phyloP scores from a whole-genome alignment of 2,329 filamentous ascomycete genomes.

The Apiospora marii region DNA sequence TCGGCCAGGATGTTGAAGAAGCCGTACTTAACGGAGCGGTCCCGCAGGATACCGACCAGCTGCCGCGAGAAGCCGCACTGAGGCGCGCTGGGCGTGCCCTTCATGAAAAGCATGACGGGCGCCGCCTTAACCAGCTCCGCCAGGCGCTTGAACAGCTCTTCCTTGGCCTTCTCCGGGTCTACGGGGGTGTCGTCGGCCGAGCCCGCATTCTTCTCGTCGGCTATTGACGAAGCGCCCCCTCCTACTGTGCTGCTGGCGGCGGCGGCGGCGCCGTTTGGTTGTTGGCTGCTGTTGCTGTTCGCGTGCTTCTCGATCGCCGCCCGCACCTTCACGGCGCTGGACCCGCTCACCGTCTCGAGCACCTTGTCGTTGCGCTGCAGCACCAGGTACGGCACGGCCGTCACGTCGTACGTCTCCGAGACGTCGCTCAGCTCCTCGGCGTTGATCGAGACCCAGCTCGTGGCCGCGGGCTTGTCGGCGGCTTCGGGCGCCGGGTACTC shows the following conservation, averaged over 20 bases:
- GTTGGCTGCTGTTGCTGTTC: conserved; percentile 51
- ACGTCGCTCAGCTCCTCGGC: conserved; percentile 94
- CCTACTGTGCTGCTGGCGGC: conserved; percentile 50
- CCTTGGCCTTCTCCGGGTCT: conserved; percentile 71
- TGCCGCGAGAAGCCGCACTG: conserved; percentile 95
- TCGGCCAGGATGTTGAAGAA: conserved; percentile 99
- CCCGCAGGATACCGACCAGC: conserved; percentile 83
- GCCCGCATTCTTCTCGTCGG: conserved; percentile 42
- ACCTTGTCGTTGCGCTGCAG: conserved; percentile 78
- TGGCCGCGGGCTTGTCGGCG: conserved; percentile 67
- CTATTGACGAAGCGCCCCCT: conserved; percentile 23
- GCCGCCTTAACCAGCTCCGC: conserved; percentile 90
- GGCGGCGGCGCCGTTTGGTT: conserved; percentile 39
- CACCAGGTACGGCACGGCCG: conserved; percentile 91
- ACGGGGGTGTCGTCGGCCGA: conserved; percentile 39
- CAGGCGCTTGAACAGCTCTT: conserved; percentile 84
- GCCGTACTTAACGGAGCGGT: conserved; percentile 92
- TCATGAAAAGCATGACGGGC: conserved; percentile 99
- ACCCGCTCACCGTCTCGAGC: conserved; percentile 87
- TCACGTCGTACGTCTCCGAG: conserved; percentile 91
- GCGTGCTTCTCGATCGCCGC: conserved; percentile 86
- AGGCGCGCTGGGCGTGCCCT: conserved; percentile 86
- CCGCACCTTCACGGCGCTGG: conserved; percentile 85
- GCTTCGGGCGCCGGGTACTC: conserved; percentile 69
- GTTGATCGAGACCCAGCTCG: conserved; percentile 89